Conservation (phyloP, 2,329 filamentous ascomycete species). For the Akanthomyces muscarius region DNA sequence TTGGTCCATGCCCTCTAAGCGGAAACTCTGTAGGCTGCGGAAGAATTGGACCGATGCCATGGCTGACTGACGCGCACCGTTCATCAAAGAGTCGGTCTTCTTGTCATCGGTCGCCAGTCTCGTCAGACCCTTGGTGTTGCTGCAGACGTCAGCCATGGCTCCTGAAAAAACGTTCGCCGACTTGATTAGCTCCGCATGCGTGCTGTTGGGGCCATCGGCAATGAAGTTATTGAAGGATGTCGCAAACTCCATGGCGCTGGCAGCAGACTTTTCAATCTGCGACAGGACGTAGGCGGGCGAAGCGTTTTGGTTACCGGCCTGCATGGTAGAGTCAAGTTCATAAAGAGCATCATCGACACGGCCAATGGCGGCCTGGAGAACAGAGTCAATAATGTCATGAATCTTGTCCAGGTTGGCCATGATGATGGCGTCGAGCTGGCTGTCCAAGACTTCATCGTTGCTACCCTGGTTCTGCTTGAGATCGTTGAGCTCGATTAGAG, state of each 20-base stretch:
- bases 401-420: slow-evolving; percentile 86
- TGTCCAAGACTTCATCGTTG: slow-evolving; percentile 76
- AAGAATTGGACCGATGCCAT: slow-evolving; percentile 90
- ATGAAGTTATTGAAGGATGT: slow-evolving; percentile 99
- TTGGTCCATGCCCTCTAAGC: slow-evolving; percentile 83
- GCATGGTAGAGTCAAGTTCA: slow-evolving; percentile 95
- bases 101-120: slow-evolving; percentile 93
- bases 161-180: slow-evolving; percentile 87
- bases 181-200: slow-evolving; percentile 87
- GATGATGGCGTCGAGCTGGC: slow-evolving; percentile 85
- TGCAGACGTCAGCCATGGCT: slow-evolving; percentile 87
- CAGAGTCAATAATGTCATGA: slow-evolving; percentile 95
- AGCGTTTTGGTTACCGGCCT: slow-evolving; percentile 96
- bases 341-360: slow-evolving; percentile 95
- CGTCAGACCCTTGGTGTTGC: slow-evolving; percentile 92
- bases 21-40: slow-evolving; percentile 88
- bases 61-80: slow-evolving; percentile 77
- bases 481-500: slow-evolving; percentile 86
- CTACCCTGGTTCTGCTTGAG: slow-evolving; percentile 71
- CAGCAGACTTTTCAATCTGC: slow-evolving; percentile 93
- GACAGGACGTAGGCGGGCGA: slow-evolving; percentile 92
- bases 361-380: slow-evolving; percentile 86
- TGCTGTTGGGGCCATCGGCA: slow-evolving; percentile 88
- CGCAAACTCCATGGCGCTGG: slow-evolving; percentile 93
- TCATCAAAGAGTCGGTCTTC: slow-evolving; percentile 82